Evolutionary conservation across 2,329 filamentous ascomycete genomes (phyloP).

Genomic region (Cytospora piceae): DNA sequence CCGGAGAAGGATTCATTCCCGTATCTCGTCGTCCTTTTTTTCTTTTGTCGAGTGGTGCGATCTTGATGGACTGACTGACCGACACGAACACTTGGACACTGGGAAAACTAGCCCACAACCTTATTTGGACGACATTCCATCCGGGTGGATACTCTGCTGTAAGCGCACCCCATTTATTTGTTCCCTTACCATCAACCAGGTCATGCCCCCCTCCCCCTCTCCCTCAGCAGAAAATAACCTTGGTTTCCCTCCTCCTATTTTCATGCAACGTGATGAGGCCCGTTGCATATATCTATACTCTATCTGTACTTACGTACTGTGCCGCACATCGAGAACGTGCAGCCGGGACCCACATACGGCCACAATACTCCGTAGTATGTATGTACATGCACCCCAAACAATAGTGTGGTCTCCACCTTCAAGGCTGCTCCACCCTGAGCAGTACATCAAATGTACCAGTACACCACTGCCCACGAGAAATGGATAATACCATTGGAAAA

Average conservation of each 20-base stretch:
- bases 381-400: background rate
- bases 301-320: background rate
- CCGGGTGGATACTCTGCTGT: background rate
- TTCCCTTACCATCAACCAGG: no score
- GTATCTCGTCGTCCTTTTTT: conserved; percentile 3
- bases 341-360: background rate
- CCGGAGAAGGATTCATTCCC: conserved; percentile 1
- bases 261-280: background rate
- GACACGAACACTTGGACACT: conserved; percentile 7
- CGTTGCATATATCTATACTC: background rate
- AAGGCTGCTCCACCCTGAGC: background rate
- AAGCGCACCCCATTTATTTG: background rate
- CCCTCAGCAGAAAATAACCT: no score
- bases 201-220: no score
- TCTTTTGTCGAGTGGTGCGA: conserved; percentile 12
- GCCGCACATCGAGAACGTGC: background rate
- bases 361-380: background rate
- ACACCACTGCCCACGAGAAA: no score
- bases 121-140: conserved; percentile 29
- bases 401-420: background rate
- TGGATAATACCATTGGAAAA: no score
- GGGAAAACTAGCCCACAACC: conserved; percentile 26
- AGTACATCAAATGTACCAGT: background rate
- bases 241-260: background rate
- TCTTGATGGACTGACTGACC: conserved; percentile 18